Conservation (phyloP, 768 basidiomycete species). For the Lactarius hatsudake region DNA sequence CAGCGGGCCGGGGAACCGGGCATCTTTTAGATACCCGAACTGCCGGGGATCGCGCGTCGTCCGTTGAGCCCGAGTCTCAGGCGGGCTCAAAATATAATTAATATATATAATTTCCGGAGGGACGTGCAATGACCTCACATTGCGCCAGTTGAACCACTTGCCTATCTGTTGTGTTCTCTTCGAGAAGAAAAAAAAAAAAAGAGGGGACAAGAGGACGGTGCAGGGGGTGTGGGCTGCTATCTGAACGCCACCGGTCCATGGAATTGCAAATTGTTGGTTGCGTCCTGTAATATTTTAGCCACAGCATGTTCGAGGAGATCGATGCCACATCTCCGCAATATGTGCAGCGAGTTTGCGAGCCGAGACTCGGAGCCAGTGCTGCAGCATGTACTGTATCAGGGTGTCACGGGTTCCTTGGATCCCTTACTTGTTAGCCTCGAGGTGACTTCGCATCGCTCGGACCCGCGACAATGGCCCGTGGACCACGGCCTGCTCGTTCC, state of each 20-base stretch:
- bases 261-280: neutral
- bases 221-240: neutral
- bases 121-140: neutral
- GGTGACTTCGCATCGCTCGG: neutral
- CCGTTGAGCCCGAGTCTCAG: too few relatives aligned
- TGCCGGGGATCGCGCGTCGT: too few relatives aligned
- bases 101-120: neutral
- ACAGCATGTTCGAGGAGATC: neutral
- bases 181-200: neutral
- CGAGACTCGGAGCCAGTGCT: neutral
- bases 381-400: neutral
- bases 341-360: neutral
- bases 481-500: neutral
- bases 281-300: neutral
- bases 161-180: neutral
- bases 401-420: neutral
- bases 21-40: neutral
- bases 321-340: neutral
- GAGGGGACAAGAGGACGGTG: neutral
- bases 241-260: neutral
- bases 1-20: neutral
- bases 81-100: neutral
- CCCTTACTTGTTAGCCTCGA: neutral
- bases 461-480: constrained; percentile 1
- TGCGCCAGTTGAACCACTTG: neutral